Evolutionary conservation across 306 rosid genomes (phyloP).

Genomic region (Urtica urens): DNA sequence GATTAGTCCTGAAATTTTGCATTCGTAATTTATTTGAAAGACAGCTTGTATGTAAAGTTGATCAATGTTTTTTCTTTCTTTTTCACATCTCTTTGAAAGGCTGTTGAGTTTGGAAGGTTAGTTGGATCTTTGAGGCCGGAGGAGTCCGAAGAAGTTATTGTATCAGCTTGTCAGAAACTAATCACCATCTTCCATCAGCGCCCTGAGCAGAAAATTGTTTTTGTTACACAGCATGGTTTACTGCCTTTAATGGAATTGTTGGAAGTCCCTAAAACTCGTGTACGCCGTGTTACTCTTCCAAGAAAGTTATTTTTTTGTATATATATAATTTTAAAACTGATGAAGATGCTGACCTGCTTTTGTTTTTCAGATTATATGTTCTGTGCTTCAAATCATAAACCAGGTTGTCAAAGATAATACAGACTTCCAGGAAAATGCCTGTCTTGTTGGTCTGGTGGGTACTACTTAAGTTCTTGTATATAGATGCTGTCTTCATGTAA

Average conservation of each 20-base stretch:
- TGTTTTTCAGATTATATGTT: constrained; percentile 68
- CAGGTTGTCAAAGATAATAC: constrained; percentile 77
- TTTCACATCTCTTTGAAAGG: constrained; percentile 35
- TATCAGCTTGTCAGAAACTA: constrained; percentile 83
- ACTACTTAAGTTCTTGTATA: neutral
- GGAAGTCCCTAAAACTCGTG: constrained; percentile 78
- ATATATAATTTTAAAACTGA: no score
- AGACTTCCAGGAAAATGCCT: constrained; percentile 92
- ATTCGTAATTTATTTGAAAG: no score
- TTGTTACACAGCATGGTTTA: constrained; percentile 86
- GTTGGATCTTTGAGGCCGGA: constrained; percentile 73
- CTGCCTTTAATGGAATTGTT: constrained; percentile 86
- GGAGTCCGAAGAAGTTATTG: constrained; percentile 82
- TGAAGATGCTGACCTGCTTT: neutral
- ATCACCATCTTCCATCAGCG: constrained; percentile 70
- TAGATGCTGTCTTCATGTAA: no score
- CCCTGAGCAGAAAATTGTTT: constrained; percentile 88
- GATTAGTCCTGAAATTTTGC: no score
- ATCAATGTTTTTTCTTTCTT: no score
- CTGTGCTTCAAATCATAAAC: constrained; percentile 93
- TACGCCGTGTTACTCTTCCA: constrained; percentile 31
- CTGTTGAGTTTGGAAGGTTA: constrained; percentile 88
- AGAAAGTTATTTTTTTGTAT: constrained; percentile 9
- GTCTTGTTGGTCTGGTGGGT: constrained; percentile 97
- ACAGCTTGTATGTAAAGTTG: no score